These are phyloP conservation scores for Leccinum variicolor DNA, from an alignment of 768 basidiomycete species.

Conservation along the genomic window DNA sequence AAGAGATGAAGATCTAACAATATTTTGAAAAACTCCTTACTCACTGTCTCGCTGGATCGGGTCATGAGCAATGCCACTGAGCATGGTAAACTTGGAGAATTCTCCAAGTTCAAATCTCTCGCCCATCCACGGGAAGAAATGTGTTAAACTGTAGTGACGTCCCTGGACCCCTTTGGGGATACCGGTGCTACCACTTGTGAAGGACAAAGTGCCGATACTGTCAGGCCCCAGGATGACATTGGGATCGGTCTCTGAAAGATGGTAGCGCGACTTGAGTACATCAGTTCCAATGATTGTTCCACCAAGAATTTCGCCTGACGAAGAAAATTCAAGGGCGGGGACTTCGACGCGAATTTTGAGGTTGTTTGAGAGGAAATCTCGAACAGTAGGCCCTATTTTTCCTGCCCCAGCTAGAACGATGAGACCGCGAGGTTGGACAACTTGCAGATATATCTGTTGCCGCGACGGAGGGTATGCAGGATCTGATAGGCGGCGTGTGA, in stretches of 20 bases:
- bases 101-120: constrained; percentile 73
- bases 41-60: constrained; percentile 98
- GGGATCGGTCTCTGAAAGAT: constrained; percentile 68
- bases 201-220: constrained; percentile 89
- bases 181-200: constrained; percentile 96
- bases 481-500: constrained; percentile 45
- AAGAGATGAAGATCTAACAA: constrained; percentile 4
- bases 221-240: constrained; percentile 90
- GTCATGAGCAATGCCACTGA: constrained; percentile 98
- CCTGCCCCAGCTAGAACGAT: constrained; percentile 92
- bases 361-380: constrained; percentile 74
- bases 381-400: constrained; percentile 70
- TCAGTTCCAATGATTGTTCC: constrained; percentile 54
- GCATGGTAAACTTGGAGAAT: constrained; percentile 91
- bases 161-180: constrained; percentile 98
- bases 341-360: constrained; percentile 88
- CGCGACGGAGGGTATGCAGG: constrained; percentile 94
- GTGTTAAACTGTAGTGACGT: constrained; percentile 92
- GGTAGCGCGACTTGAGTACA: constrained; percentile 52
- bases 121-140: constrained; percentile 99
- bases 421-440: constrained; percentile 88
- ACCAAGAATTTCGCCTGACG: constrained; percentile 62
- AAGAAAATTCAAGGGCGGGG: constrained; percentile 76
- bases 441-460: constrained; percentile 89
- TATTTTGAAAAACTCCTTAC: constrained; percentile 31